A percentile compares a stretch with the other conserved stretches of the same genome.
These are phyloP conservation scores for Gilbertella persicaria DNA, from an alignment of 371 early-diverging fungal species.

Conservation along the genomic window DNA sequence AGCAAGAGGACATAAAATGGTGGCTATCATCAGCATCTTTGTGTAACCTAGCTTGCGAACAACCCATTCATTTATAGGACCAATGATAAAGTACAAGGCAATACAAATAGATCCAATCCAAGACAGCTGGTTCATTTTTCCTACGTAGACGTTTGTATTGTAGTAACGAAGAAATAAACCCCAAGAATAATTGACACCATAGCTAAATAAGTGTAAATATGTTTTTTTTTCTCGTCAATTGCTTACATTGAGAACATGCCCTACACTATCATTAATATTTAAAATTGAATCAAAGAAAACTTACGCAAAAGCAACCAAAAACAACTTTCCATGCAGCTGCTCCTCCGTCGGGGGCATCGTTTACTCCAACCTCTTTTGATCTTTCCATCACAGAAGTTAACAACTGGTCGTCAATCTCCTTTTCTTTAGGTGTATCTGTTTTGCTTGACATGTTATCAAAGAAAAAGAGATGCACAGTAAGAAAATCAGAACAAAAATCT, in stretches of 20 bases:
- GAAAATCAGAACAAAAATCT: no score
- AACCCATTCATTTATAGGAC: conserved; percentile 46
- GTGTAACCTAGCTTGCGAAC: conserved; percentile 57
- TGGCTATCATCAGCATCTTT: conserved; percentile 50
- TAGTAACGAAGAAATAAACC: conserved; percentile 37
- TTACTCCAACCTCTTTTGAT: no score
- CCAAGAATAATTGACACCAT: conserved; percentile 45
- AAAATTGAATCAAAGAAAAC: background rate
- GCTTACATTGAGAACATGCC: conserved; percentile 33
- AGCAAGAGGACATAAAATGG: conserved; percentile 53
- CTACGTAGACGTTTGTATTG: conserved; percentile 30
- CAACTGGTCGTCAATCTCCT: no score
- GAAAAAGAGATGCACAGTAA: no score
- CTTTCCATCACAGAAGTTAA: no score
- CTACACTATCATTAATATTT: conserved; percentile 7
- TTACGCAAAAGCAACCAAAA: conserved; percentile 37
- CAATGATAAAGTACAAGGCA: conserved; percentile 35
- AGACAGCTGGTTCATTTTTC: conserved; percentile 31
- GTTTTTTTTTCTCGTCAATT: background rate
- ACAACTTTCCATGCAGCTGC: conserved; percentile 28
- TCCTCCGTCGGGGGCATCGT: conserved; percentile 38
- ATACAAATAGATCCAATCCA: conserved; percentile 50
- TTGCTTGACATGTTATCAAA: no score
- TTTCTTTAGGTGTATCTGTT: no score
- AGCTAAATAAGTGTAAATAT: conserved; percentile 17